These are phyloP conservation scores for Trichoderma afroharzianum DNA, from an alignment of 2,329 filamentous ascomycete genomes.

Conservation along the genomic window DNA sequence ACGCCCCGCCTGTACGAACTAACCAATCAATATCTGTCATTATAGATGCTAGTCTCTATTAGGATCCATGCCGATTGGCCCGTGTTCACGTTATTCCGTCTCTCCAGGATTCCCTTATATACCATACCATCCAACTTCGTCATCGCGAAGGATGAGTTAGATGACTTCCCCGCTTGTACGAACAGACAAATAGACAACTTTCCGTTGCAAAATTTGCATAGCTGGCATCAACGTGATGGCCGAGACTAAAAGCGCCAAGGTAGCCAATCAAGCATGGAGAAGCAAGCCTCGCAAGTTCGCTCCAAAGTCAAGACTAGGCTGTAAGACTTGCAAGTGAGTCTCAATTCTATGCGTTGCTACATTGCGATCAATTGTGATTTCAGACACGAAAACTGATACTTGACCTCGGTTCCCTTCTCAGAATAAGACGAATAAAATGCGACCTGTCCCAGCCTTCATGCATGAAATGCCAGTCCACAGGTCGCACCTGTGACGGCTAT, in stretches of 20 bases:
- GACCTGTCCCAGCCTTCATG: neutral
- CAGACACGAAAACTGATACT: neutral
- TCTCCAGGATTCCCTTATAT: neutral
- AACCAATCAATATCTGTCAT: neutral
- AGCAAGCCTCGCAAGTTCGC: conserved; percentile 3
- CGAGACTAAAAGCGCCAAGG: neutral
- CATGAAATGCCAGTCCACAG: neutral
- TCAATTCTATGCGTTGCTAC: neutral
- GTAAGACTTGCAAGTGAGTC: conserved; percentile 8
- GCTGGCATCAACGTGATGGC: neutral
- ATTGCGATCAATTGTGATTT: neutral
- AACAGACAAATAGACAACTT: neutral
- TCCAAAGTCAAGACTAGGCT: conserved; percentile 5
- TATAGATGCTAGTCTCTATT: neutral
- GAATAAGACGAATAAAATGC: neutral
- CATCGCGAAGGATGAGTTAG: neutral
- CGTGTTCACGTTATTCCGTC: neutral
- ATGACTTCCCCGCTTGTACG: neutral
- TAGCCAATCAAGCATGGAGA: neutral
- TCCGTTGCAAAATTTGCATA: neutral
- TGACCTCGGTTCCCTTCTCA: neutral
- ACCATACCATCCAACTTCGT: neutral
- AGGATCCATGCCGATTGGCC: neutral
- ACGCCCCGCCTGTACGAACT: conserved; percentile 2
- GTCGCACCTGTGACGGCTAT: neutral